Conservation (phyloP, 2,329 filamentous ascomycete species). For the Monilinia vaccinii-corymbosi region DNA sequence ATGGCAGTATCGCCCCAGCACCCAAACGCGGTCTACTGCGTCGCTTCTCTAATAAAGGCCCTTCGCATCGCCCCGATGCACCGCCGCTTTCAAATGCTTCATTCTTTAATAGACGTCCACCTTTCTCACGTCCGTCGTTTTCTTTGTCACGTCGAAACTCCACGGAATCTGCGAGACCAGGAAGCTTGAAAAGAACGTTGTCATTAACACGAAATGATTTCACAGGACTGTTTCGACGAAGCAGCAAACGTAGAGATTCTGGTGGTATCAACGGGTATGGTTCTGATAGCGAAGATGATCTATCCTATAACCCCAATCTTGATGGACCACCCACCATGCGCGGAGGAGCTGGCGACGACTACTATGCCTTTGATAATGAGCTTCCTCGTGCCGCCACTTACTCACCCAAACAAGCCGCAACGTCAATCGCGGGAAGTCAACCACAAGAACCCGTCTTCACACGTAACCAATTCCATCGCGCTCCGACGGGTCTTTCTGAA, state of each 20-base stretch:
- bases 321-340: conserved; percentile 24
- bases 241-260: conserved; percentile 37
- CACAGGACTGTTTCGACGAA: conserved; percentile 37
- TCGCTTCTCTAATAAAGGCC: conserved; percentile 27
- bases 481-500: conserved; percentile 57
- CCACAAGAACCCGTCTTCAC: conserved; percentile 13
- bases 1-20: conserved; percentile 34
- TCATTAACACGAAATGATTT: conserved; percentile 50
- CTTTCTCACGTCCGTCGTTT: conserved; percentile 25
- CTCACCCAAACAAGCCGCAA: conserved; percentile 16
- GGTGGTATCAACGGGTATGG: conserved; percentile 49
- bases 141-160: conserved; percentile 29
- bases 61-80: conserved; percentile 26
- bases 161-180: conserved; percentile 32
- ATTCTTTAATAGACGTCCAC: conserved; percentile 37
- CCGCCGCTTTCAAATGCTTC: conserved; percentile 23
- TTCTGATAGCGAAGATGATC: conserved; percentile 37
- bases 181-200: conserved; percentile 41
- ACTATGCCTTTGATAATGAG: conserved; percentile 35
- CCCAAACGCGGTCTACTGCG: conserved; percentile 24
- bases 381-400: conserved; percentile 12
- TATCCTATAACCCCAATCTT: conserved; percentile 11
- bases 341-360: conserved; percentile 33
- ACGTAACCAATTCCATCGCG: conserved; percentile 47
- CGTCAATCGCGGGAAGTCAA: conserved; percentile 18